Conservation (phyloP, 2,329 filamentous ascomycete genomes). For the Tympanopsis confertula region DNA sequence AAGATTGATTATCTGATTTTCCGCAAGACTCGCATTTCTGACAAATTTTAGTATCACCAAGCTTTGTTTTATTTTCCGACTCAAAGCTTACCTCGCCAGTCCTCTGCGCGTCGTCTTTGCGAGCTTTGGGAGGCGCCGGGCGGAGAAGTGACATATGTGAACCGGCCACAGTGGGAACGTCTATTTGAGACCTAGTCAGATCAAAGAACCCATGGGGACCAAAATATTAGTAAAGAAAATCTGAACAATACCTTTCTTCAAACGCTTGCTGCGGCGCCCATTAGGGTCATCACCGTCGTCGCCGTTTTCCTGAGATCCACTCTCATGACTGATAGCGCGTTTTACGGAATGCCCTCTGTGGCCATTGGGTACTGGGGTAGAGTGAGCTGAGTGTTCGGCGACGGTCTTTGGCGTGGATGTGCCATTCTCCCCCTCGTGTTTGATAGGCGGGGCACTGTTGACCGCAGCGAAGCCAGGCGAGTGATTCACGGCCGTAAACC, state of each 20-base stretch:
- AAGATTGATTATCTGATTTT: constrained; percentile 59
- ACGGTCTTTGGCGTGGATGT: background rate
- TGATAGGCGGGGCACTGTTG: constrained; percentile 50
- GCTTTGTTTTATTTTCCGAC: constrained; percentile 41
- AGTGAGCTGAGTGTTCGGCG: background rate
- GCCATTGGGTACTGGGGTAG: constrained; percentile 5
- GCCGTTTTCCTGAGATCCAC: constrained; percentile 7
- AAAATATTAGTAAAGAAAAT: constrained; percentile 9
- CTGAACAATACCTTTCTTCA: constrained; percentile 62
- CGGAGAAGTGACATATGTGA: constrained; percentile 95
- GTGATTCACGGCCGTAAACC: constrained; percentile 47
- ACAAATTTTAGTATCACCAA: constrained; percentile 25
- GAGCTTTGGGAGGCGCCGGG: constrained; percentile 60
- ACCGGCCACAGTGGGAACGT: constrained; percentile 77
- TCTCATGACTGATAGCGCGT: constrained; percentile 27
- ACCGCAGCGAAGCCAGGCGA: constrained; percentile 26
- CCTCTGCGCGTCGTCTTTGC: constrained; percentile 36
- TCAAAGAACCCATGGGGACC: constrained; percentile 11
- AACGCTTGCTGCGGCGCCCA: constrained; percentile 75
- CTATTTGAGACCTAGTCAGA: constrained; percentile 37
- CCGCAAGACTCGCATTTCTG: constrained; percentile 80
- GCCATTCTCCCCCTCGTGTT: constrained; percentile 19
- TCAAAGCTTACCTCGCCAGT: constrained; percentile 33
- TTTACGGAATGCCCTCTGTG: constrained; percentile 36
- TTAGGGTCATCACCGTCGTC: constrained; percentile 49